Evolutionary conservation across 2,329 filamentous ascomycete genomes (phyloP), one percentile per base, ranked within the genome.

Genomic region (Botrytis deweyae): DNA sequence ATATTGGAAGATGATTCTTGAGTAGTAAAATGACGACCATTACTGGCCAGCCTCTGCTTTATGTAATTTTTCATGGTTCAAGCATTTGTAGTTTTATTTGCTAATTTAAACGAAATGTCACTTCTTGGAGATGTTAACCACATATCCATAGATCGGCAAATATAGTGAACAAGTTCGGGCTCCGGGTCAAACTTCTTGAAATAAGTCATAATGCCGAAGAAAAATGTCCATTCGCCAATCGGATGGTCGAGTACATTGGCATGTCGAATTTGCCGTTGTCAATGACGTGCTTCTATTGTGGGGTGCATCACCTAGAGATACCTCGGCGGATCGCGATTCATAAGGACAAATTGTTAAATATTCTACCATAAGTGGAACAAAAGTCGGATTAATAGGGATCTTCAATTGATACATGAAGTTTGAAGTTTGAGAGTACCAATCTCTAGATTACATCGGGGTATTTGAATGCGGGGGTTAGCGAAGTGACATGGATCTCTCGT

Each of bases 221-320:
- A 38, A 20, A 14, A 40, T n/a, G 10, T 9, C 10, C 22, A 33
- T 22, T 29, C 10, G 36, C 67, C 67, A 68, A 70, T 70, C 36
- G 40, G 25, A 55, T 18, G 49, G 16, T 29, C 20, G 2, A 44
- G 18, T 8, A 12, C n/a, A n/a, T n/a, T 33, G 38, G 9, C 4
- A 70, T 59, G 49, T 36, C 52, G 67, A 70, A 40, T 33, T 29
- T 29, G 20, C 36, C 33, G 36, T 42, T 44, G 18, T 33, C 29
- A n/a, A 70, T 70, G 67, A 70, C 49, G 67, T 70, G 67, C 67
- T 70, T 44, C n/a, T n/a, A 46, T 33, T 49, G n/a, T 46, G 42
- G 61, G 61, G 52, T 58, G n/a, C 52, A 58, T 33, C n/a, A 55
- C 3, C 52, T 29, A 29, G n/a, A 55, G 14, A 55, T 29, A 42